Evolutionary conservation across 164 flowering plant species (phyloP), one percentile per base, ranked within the genome.

Genomic region (Tetracentron sinense): DNA sequence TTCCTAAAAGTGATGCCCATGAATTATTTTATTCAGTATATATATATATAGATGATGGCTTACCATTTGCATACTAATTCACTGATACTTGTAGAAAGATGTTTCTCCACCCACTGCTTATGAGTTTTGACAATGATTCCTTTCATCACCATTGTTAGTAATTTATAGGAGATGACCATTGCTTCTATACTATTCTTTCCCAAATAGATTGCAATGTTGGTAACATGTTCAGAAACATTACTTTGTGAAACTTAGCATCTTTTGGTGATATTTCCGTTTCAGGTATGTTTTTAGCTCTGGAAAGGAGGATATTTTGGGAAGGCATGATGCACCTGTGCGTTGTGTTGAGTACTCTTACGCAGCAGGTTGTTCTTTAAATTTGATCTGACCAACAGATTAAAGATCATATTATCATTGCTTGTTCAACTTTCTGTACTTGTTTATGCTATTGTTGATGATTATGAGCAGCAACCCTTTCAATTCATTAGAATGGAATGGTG

Each of bases 281-380:
- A 94, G 99, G 85, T 82, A 83, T 22, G 94, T 86, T 38, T 91
- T 94, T 70, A 83, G 71, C 78, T 54, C 74, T 56, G 89, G 87
- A 21, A 89, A 85, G 75, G 97, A 88, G 67, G 97, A 91, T 74
- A 81, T 89, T 30, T 69, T 94, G 73, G 99, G 99, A 57, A 83
- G 53, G 67, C 98, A 94, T 68, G 97, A 94, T 69, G 96, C 92
- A 53, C 97, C 94, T 60, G 97, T 89, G 28, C 96, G 97, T 17
- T 94, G 98, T 65, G 72, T 94, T 63, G 98, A 94, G 67, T 94
- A 94, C 76, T 94, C 98, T 42, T 89, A 90, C 76, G 87, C 92
- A 12, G 78, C 95, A 75, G 98, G 98, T 94, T 48, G 17, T 81
- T 69, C 46, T 42, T 21, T 6, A 14, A 33, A 7, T 50, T 20